Evolutionary conservation across 2,329 filamentous ascomycete genomes (phyloP).

Genomic region (Aspergillus oerlinghausenensis): DNA sequence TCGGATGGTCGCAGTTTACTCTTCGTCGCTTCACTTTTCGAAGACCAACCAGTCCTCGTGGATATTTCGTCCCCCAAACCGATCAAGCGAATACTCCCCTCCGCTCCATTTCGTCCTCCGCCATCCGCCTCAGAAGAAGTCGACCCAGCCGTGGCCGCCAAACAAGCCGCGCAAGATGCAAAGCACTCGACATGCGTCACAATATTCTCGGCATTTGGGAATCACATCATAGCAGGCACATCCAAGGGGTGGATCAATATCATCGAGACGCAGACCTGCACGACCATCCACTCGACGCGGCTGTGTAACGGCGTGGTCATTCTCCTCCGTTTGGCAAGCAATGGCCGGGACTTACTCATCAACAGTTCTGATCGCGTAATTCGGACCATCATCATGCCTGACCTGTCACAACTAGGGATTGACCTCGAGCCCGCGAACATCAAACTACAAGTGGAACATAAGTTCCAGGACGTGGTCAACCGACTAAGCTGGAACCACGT

Average conservation of each 20-base stretch:
- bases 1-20: slow-evolving; percentile 53
- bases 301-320: slow-evolving; percentile 85
- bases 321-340: slow-evolving; percentile 75
- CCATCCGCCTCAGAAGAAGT: slow-evolving; percentile 62
- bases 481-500: slow-evolving; percentile 94
- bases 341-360: slow-evolving; percentile 81
- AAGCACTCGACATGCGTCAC: slow-evolving; percentile 94
- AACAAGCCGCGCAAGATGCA: slow-evolving; percentile 83
- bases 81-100: slow-evolving; percentile 72
- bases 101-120: slow-evolving; percentile 70
- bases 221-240: slow-evolving; percentile 87
- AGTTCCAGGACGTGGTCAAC: slow-evolving; percentile 97
- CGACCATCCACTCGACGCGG: slow-evolving; percentile 84
- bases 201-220: slow-evolving; percentile 78
- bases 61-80: slow-evolving; percentile 68
- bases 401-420: slow-evolving; percentile 52
- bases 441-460: slow-evolving; percentile 88
- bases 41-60: slow-evolving; percentile 85
- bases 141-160: slow-evolving; percentile 59
- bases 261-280: slow-evolving; percentile 73
- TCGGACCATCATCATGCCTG: slow-evolving; percentile 83
- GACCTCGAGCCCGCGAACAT: slow-evolving; percentile 78
- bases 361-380: slow-evolving; percentile 96
- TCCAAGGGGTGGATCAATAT: slow-evolving; percentile 97
- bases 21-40: slow-evolving; percentile 88